Evolutionary conservation across 2,329 filamentous ascomycete genomes (phyloP).

Genomic region (Fonsecaea nubica): DNA sequence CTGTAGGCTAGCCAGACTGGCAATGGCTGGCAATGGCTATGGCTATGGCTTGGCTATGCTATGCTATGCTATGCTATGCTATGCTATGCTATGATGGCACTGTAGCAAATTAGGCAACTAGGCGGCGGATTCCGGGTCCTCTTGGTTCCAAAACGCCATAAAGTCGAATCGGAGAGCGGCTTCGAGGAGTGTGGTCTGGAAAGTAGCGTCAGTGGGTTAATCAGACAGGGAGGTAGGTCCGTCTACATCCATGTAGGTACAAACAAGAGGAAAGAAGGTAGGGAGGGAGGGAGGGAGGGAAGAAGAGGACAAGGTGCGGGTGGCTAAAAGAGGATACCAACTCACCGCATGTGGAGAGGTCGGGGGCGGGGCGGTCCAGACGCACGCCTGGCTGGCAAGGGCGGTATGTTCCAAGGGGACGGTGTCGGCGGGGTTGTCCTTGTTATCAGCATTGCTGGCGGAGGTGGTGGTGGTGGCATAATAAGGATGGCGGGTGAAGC

Average conservation of each 20-base stretch:
- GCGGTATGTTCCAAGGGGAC: slow-evolving; percentile 1
- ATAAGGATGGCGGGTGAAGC: slow-evolving; percentile 19
- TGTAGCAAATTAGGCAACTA: too few species aligned
- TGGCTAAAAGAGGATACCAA: background rate
- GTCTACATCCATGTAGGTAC: too few species aligned
- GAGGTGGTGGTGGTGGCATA: too few species aligned
- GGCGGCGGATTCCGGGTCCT: slow-evolving; percentile 14
- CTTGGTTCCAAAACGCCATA: slow-evolving; percentile 26
- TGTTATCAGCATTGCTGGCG: background rate
- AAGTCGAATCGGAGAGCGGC: slow-evolving; percentile 26
- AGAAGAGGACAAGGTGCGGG: too few species aligned
- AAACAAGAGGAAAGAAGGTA: background rate
- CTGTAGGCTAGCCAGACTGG: too few species aligned
- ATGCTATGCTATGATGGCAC: too few species aligned
- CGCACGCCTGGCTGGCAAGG: slow-evolving; percentile 15
- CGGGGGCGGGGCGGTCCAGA: slow-evolving; percentile 1
- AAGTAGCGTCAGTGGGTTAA: background rate
- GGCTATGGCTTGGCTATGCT: too few species aligned
- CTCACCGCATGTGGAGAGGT: slow-evolving; percentile 20
- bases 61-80: too few species aligned
- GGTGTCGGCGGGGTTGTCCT: background rate
- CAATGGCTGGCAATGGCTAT: too few species aligned
- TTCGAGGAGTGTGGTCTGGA: slow-evolving; percentile 11
- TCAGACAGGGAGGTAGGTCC: too few species aligned
- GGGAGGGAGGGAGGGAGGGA: too few species aligned